Conservation (phyloP, 2,329 filamentous ascomycete species). For the Neospermospora avenae region DNA sequence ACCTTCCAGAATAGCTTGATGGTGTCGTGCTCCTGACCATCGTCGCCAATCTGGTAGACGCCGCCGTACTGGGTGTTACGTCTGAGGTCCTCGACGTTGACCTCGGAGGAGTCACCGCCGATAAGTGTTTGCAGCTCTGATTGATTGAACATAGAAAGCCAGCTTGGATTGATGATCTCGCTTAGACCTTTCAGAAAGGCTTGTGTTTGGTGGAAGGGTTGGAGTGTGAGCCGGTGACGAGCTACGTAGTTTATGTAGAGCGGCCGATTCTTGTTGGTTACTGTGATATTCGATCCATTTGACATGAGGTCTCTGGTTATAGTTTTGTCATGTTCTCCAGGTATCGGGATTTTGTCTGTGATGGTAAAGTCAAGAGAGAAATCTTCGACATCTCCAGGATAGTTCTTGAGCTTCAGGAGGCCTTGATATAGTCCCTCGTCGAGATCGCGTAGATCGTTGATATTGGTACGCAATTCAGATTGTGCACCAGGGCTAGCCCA, state of each 20-base stretch:
- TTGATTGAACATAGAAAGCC: conserved; percentile 99
- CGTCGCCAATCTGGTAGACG: conserved; percentile 85
- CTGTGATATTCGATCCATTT: conserved; percentile 70
- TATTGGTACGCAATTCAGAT: conserved; percentile 78
- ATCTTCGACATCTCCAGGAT: conserved; percentile 73
- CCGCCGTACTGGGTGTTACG: conserved; percentile 84
- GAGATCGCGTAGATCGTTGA: conserved; percentile 91
- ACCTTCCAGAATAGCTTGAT: conserved; percentile 90
- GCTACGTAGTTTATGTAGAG: conserved; percentile 94
- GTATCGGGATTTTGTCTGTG: conserved; percentile 60
- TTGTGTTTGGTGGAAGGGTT: conserved; percentile 76
- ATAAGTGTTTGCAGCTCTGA: conserved; percentile 90
- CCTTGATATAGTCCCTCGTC: conserved; percentile 90
- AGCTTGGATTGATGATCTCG: conserved; percentile 83
- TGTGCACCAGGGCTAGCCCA: conserved; percentile 74
- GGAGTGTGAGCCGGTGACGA: conserved; percentile 77
- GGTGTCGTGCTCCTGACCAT: conserved; percentile 79
- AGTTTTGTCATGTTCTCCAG: conserved; percentile 50
- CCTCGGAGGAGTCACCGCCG: conserved; percentile 79
- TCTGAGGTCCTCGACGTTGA: conserved; percentile 83
- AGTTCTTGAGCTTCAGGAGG: conserved; percentile 79
- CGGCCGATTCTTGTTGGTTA: conserved; percentile 88
- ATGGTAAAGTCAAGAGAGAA: conserved; percentile 88
- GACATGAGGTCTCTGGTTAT: conserved; percentile 73
- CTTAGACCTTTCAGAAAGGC: conserved; percentile 86